Conservation (phyloP, 2,329 filamentous ascomycete genomes). For the Aspergillus ibericus region DNA sequence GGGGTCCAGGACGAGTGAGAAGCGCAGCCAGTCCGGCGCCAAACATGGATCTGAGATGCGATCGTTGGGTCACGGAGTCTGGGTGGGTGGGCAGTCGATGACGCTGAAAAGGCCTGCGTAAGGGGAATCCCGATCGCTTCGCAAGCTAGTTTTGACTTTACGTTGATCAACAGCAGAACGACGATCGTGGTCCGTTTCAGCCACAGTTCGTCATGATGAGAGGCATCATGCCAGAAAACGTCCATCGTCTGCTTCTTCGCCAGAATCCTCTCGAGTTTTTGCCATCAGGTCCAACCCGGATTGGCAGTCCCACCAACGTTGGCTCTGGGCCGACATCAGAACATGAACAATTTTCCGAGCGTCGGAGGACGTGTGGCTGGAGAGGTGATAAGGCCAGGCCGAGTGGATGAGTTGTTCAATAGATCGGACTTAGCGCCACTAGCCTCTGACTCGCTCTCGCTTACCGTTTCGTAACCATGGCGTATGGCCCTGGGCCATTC, state of each 20-base stretch:
- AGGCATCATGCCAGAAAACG: background rate
- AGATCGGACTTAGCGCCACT: conserved; percentile 12
- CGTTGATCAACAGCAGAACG: background rate
- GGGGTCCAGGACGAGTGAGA: conserved; percentile 7
- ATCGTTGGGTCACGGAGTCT: background rate
- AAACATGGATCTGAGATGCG: conserved; percentile 10
- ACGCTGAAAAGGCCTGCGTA: conserved; percentile 3
- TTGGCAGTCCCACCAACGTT: background rate
- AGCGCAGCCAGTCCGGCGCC: background rate
- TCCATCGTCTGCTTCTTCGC: background rate
- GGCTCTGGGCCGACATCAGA: background rate
- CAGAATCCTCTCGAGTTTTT: background rate
- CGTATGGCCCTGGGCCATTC: no score
- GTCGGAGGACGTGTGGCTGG: background rate
- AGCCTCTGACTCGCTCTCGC: background rate
- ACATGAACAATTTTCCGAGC: background rate
- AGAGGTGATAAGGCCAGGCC: background rate
- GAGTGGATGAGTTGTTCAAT: conserved; percentile 11
- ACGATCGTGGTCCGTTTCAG: background rate
- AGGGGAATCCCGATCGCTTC: background rate
- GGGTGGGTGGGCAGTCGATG: conserved; percentile 7
- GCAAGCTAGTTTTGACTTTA: conserved; percentile 1
- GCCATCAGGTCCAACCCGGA: background rate
- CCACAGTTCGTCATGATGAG: background rate
- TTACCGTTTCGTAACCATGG: background rate